phyloP scores from a whole-genome alignment of 768 basidiomycete genomes.

The Suillus subaureus region DNA sequence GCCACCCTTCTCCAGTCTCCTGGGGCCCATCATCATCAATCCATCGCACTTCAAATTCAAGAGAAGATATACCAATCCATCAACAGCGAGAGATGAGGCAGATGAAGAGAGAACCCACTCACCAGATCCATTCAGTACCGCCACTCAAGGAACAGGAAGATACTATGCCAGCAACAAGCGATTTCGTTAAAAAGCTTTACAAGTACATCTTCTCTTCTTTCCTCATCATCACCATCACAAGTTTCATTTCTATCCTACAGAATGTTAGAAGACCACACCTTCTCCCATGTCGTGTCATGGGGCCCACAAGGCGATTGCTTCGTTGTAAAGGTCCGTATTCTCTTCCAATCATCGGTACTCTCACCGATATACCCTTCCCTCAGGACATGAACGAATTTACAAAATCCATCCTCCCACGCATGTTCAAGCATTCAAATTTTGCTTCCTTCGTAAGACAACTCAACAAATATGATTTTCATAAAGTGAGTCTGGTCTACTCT shows the following conservation, averaged over 20 bases:
- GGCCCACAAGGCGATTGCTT: conserved; percentile 84
- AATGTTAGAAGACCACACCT: conserved; percentile 84
- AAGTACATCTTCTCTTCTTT: conserved; percentile 51
- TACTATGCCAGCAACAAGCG: conserved; percentile 83
- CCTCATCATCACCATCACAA: background rate
- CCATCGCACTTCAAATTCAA: conserved; percentile 42
- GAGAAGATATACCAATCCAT: conserved; percentile 42
- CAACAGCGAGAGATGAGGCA: conserved; percentile 27
- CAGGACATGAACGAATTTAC: conserved; percentile 97
- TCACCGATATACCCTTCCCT: conserved; percentile 6
- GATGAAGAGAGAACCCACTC: conserved; percentile 34
- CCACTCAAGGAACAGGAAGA: conserved; percentile 55
- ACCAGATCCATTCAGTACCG: conserved; percentile 26
- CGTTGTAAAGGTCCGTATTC: conserved; percentile 69
- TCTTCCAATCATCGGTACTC: background rate
- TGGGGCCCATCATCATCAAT: conserved; percentile 24
- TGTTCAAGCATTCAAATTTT: conserved; percentile 97
- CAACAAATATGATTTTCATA: conserved; percentile 97
- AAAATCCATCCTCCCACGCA: conserved; percentile 83
- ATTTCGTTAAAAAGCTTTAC: conserved; percentile 95
- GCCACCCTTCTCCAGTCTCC: conserved; percentile 22
- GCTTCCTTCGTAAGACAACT: conserved; percentile 90
- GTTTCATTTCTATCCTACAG: conserved; percentile 38
- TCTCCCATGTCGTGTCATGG: conserved; percentile 80
- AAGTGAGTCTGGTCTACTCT: conserved; percentile 44